phyloP scores from a whole-genome alignment of 306 rosid genomes.

The Quercus rubra region DNA sequence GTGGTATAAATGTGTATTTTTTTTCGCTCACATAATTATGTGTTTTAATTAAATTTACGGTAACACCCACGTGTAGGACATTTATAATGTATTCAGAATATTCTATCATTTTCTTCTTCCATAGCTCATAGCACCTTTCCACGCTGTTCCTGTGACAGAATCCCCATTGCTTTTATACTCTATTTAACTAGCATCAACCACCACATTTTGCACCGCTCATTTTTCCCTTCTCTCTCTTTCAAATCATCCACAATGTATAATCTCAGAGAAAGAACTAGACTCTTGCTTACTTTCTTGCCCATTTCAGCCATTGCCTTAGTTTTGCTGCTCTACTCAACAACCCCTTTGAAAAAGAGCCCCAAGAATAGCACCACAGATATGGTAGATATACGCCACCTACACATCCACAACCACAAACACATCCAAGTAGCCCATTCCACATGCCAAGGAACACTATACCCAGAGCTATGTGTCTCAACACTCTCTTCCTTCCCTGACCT shows the following conservation, averaged over 20 bases:
- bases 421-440: conserved; percentile 46
- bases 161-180: no score
- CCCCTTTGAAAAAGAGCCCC: conserved; percentile 13
- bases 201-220: neutral
- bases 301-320: conserved; percentile 6
- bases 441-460: conserved; percentile 75
- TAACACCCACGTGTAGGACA: no score
- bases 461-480: conserved; percentile 65
- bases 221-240: neutral
- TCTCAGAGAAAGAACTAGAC: conserved; percentile 16
- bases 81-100: no score
- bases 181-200: neutral
- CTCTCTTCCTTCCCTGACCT: conserved; percentile 55
- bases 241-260: conserved; percentile 17
- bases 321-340: conserved; percentile 9
- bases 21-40: no score
- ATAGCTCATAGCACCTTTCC: neutral
- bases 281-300: conserved; percentile 18
- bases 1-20: no score
- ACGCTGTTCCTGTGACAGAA: neutral
- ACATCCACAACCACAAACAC: conserved; percentile 36
- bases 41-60: no score
- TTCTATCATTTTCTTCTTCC: no score
- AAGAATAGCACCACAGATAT: neutral
- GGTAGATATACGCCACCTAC: neutral